Evolutionary conservation across 192 early-diverging fungal species (phyloP), one percentile per base, ranked within the genome.

Genomic region (Linnemannia exigua): DNA sequence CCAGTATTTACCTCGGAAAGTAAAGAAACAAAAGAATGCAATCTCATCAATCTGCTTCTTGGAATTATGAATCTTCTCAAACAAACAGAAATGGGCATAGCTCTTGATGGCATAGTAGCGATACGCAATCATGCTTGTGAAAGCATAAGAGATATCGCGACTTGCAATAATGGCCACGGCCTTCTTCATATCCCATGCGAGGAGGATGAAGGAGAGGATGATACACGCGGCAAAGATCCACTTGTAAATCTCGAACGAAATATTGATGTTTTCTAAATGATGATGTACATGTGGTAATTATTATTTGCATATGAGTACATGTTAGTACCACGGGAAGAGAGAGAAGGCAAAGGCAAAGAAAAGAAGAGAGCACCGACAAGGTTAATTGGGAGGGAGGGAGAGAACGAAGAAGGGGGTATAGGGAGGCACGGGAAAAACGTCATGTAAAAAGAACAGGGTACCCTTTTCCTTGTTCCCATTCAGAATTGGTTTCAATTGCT

Each of bases 81-180:
- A 97, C 31, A 97, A 91, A 89, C 96, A 97, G 71, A 92, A 97
- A 85, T 97, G 93, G 35, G 94, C 89, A 80, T 95, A 97, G 31
- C 91, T 93, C 61, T 92, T 91, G 73, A 96, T 79, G 70, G 92
- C 92, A 73, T 96, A 95, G 90, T 93, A 96, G 54, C 95, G 87
- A 81, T 94, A 96, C 25, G 95, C 94, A 17, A 95, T 90, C 77
- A 89, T 89, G 70, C 89, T 93, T 4, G 95, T 96, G 66, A 94
- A 94, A 0, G 95, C 93, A 76, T 93, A 95, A 11, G 93, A 92
- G 75, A 97, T 97, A 76, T 97, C 95, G 15, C 91, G 79, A 19
- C 93, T 91, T 35, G 87, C 81, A 75, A 96, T 91, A 63, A 97
- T 93, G 4, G 67, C 79, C 17, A 80, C 47, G 8, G 94, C 93